Percentiles rank a stretch among this genome's conserved stretches.
These are phyloP conservation scores for Backusella parvicylindrica DNA, from an alignment of 192 early-diverging fungal species.

Conservation along the genomic window DNA sequence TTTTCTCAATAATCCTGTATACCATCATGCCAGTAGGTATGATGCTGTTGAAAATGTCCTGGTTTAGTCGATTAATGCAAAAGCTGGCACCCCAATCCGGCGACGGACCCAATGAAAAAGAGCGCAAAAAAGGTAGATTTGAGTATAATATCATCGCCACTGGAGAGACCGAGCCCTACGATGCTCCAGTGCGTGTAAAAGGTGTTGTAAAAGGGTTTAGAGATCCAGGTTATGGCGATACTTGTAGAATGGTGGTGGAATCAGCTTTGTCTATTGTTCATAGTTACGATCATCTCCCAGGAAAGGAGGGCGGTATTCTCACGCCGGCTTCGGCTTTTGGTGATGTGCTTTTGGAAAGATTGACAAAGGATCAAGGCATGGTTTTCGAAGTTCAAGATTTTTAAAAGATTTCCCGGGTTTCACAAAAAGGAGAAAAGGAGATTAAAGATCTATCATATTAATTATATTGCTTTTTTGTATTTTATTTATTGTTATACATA, in stretches of 20 bases:
- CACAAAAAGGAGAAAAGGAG: background rate
- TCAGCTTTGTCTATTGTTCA: conserved; percentile 71
- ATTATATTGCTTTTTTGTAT: background rate
- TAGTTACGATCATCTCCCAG: conserved; percentile 46
- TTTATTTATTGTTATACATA: background rate
- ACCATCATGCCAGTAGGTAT: conserved; percentile 32
- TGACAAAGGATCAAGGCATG: conserved; percentile 54
- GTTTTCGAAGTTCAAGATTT: conserved; percentile 18
- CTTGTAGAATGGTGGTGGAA: conserved; percentile 73
- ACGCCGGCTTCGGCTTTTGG: conserved; percentile 82
- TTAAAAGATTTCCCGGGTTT: background rate
- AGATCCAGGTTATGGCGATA: conserved; percentile 87
- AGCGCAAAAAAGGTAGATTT: conserved; percentile 49
- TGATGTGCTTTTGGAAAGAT: conserved; percentile 56
- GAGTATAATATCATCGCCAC: conserved; percentile 46
- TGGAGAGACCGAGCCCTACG: conserved; percentile 42
- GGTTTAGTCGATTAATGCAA: conserved; percentile 42
- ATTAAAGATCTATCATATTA: background rate
- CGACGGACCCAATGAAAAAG: conserved; percentile 61
- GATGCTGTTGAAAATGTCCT: conserved; percentile 41
- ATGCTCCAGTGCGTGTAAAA: conserved; percentile 36
- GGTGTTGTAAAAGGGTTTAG: conserved; percentile 45
- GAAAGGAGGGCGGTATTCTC: conserved; percentile 65
- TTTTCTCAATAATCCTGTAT: conserved; percentile 40
- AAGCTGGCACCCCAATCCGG: conserved; percentile 63